Base-by-base conservation (phyloP, 2,329 filamentous ascomycete species). In the Talaromyces sp. region DNA sequence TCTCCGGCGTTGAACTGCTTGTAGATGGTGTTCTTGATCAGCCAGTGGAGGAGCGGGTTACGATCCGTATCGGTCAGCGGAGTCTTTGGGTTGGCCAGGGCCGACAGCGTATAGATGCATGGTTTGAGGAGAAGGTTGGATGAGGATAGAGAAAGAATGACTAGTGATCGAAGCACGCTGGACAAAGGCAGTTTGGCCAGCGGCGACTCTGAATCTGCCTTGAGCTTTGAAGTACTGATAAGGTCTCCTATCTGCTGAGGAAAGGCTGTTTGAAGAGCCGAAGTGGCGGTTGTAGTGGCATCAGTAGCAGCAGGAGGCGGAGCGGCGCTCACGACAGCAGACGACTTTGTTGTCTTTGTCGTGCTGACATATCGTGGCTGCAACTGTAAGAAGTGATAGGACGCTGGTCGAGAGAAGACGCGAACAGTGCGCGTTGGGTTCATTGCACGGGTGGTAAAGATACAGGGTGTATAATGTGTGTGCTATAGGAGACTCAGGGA, bases 41-140 rank as follows among this genome's bases (percentile, higher is more conserved):
- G 67, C 55, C 74, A 70, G 50, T 78, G 75, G 11, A 84, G 67
- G 3, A 82, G 19, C 0, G 73, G 73, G 65, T 82, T 82, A 17
- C 73, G 74, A 57, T 82, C 79, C 0, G 81, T 79, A 63, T 82
- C 79, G 32, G 82, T 69, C 1, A 82, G 57, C 1, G 71, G 59
- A 0, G 73, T 77, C 59, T 75, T 76, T 6, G 79, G 80, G 56
- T 78, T 73, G 1, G 78, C 76, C 56, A 81, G 82, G 26, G 82
- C 73, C 7, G 82, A 84, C 73, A 96, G 89, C 55, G 89, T 77
- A 61, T 82, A 82, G 58, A 96, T 83, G 46, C 89, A 93, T 1
- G 90, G 88, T 13, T 81, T 80, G 8, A 96, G 83, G 0, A 96
- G 83, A 4, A 88, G 58, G 6, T 70, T 43, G 1, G 73, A 75